Evolutionary conservation across 2,329 filamentous ascomycete genomes (phyloP), one percentile per base, ranked within the genome.

Genomic region (Phaeosphaeriaceae sp.): DNA sequence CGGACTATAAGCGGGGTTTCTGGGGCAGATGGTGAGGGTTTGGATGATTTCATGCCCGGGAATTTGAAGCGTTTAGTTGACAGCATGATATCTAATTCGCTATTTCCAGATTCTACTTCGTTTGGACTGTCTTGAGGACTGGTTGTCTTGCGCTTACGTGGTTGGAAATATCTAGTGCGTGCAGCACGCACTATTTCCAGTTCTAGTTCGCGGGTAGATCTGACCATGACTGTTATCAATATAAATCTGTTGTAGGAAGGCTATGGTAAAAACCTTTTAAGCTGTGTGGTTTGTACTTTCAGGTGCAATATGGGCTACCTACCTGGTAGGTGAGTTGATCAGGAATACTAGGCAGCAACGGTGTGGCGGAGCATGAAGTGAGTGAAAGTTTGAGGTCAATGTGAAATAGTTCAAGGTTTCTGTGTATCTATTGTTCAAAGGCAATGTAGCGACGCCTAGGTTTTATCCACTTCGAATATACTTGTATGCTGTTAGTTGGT

Each of bases 1-100:
- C 60, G 64, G n/a, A 75, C 51, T 50, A 77, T 66, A 6, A 68
- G 48, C 9, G 63, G 54, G 18, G 40, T 50, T 20, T 48, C 41
- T 8, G 49, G 12, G 7, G 45, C 37, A 4, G 43, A 30, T 7
- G 33, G 40, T 15, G 45, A 36, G 3, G 36, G 20, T 4, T 46
- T 51, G 18, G 50, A 43, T 6, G 56, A 33, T 7, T 42, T 50
- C 42, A 55, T 49, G 13, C 23, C 46, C 16, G 47, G 46, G 39
- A 63, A 46, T 32, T 61, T 57, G 37, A 55, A 49, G 6, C 56
- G 58, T 42, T 64, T 65, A 32, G 32, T 56, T 8, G 50, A 21
- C 28, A 42, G 49, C 30, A 42, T 50, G 4, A 17, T 28, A 13
- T 29, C 8, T 30, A 12, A n/a, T 11, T 48, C 20, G 48, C 34